A percentile compares a stretch with the other conserved stretches of the same genome.
These are phyloP conservation scores for Sporothrix inflata DNA, from an alignment of 2,329 filamentous ascomycete genomes.

Conservation along the genomic window DNA sequence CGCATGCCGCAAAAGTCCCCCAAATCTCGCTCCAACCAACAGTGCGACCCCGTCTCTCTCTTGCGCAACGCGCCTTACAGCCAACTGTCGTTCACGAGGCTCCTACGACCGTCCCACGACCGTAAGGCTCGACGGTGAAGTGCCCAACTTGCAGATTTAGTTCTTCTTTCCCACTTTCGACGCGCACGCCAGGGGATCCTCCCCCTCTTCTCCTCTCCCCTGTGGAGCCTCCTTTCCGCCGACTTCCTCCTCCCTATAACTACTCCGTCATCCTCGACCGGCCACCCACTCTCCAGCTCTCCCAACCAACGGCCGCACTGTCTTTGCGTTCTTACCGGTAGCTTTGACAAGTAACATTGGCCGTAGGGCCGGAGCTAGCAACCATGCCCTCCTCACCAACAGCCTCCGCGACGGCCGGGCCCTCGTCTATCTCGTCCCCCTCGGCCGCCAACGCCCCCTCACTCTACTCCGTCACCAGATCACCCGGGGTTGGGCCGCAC, in stretches of 20 bases:
- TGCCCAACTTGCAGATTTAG: background rate
- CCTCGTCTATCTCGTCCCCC: background rate
- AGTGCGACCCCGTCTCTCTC: background rate
- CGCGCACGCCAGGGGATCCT: background rate
- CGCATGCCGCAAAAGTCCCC: constrained; percentile 11
- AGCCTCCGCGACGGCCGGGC: background rate
- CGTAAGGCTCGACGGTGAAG: background rate
- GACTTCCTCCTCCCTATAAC: background rate
- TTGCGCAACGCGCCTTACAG: constrained; percentile 14
- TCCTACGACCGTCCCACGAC: background rate
- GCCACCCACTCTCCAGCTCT: background rate
- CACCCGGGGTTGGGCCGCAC: background rate
- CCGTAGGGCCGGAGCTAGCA: background rate
- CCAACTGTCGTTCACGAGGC: background rate
- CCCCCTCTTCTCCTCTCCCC: background rate
- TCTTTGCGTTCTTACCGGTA: background rate
- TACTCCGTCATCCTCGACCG: background rate
- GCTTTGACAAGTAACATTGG: background rate
- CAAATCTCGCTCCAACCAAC: constrained; percentile 11
- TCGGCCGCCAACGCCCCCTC: constrained; percentile 3
- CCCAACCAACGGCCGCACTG: background rate
- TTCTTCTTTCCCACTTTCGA: background rate
- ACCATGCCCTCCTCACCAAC: constrained; percentile 20
- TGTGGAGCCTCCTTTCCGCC: background rate
- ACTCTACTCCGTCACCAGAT: background rate